A percentile compares a stretch with the other conserved stretches of the same genome.
Evolutionary conservation across 1,284 basidiomycete genomes (phyloP).

Genomic region (Cerrena zonata): DNA sequence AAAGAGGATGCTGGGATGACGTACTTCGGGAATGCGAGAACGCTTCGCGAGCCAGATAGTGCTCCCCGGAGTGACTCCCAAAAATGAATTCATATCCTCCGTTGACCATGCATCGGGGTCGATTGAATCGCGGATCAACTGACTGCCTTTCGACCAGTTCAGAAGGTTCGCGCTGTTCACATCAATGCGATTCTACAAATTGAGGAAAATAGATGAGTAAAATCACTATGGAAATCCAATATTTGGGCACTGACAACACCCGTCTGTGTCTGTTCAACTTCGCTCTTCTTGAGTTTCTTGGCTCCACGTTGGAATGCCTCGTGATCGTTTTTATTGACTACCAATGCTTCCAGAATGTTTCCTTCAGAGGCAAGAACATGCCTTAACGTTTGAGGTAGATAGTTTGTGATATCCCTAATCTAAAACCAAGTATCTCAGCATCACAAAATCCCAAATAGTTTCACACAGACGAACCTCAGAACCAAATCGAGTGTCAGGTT

Average conservation of each 20-base stretch:
- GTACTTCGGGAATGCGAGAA: conserved; percentile 40
- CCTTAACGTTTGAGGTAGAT: conserved; percentile 37
- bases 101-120: not conserved
- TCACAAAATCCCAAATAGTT: not conserved
- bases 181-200: conserved; percentile 4
- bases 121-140: not conserved
- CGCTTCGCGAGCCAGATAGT: conserved; percentile 44
- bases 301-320: conserved; percentile 17
- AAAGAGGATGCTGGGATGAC: conserved; percentile 12
- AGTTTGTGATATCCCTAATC: conserved; percentile 48
- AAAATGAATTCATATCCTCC: not conserved
- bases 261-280: conserved; percentile 8
- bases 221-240: not conserved
- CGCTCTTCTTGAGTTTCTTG: not conserved
- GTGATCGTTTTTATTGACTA: conserved; percentile 34
- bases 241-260: not conserved
- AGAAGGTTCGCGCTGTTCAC: not conserved
- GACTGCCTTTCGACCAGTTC: not conserved
- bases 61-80: conserved; percentile 10
- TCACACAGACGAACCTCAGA: conserved; percentile 58
- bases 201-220: not conserved
- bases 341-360: conserved; percentile 52
- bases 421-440: conserved; percentile 19
- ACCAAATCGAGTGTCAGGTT: conserved; percentile 86
- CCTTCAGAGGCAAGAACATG: conserved; percentile 31